Evolutionary conservation across 805 yeast genomes (phyloP).

Genomic region (Jamesozyma hellenica): DNA sequence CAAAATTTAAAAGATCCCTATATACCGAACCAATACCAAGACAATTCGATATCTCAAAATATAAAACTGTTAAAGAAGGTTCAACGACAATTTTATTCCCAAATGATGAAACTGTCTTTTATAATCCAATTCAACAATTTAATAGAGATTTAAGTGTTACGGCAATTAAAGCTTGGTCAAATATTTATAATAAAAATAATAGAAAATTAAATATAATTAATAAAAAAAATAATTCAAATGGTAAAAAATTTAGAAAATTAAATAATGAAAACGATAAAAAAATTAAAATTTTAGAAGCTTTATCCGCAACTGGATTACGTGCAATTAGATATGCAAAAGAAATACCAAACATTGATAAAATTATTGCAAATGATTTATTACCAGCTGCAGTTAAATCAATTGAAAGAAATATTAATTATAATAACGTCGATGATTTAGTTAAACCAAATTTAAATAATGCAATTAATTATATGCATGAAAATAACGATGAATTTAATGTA

Average conservation of each 20-base stretch:
- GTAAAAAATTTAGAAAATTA: constrained; percentile 21
- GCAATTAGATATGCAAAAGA: constrained; percentile 92
- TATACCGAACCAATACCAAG: neutral
- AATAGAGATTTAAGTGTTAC: constrained; percentile 83
- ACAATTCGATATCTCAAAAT: constrained; percentile 25
- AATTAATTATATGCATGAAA: constrained; percentile 61
- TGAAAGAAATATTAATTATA: constrained; percentile 57
- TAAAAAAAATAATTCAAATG: constrained; percentile 14
- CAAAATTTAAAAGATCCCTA: constrained; percentile 12
- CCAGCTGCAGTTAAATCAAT: constrained; percentile 80
- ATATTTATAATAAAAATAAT: constrained; percentile 34
- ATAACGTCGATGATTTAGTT: constrained; percentile 49
- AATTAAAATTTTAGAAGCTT: constrained; percentile 73
- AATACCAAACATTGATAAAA: constrained; percentile 59
- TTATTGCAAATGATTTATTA: constrained; percentile 84
- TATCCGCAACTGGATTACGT: constrained; percentile 90
- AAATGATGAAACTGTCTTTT: constrained; percentile 74
- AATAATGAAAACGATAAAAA: constrained; percentile 17
- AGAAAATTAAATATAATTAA: constrained; percentile 14
- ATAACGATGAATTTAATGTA: constrained; percentile 53
- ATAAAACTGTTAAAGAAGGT: constrained; percentile 58
- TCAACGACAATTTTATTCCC: constrained; percentile 74
- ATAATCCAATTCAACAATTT: constrained; percentile 94
- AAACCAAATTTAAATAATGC: constrained; percentile 79
- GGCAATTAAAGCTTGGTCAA: constrained; percentile 80